Conservation (phyloP, 306 rosid species). For the Rosa lucieae region DNA sequence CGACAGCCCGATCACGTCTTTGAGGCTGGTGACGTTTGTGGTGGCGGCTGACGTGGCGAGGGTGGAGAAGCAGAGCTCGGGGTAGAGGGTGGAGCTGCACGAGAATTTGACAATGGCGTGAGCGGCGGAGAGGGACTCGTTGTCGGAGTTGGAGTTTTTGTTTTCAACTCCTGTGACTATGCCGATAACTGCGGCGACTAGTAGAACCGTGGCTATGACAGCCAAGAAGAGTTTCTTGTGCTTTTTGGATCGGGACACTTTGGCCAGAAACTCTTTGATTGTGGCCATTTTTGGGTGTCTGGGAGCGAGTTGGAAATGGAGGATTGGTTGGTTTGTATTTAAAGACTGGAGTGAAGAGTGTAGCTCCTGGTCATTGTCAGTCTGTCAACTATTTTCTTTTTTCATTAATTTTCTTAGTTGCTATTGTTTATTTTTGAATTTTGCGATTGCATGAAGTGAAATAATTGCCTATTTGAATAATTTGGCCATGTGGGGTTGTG, state of each 20-base stretch:
- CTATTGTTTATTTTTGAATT: neutral
- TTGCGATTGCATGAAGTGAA: neutral
- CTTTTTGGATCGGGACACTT: slow-evolving; percentile 34
- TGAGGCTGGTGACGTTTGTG: slow-evolving; percentile 31
- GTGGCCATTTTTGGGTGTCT: slow-evolving; percentile 24
- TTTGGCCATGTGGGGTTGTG: neutral
- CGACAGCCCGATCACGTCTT: slow-evolving; percentile 50
- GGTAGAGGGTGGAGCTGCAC: slow-evolving; percentile 70
- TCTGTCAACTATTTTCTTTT: neutral
- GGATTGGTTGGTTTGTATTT: neutral
- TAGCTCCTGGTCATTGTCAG: neutral
- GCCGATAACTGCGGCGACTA: slow-evolving; percentile 39
- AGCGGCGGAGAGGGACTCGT: slow-evolving; percentile 17
- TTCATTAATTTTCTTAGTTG: neutral
- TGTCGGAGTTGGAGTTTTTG: neutral
- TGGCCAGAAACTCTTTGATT: slow-evolving; percentile 30
- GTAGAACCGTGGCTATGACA: slow-evolving; percentile 38
- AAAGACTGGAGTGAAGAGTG: neutral
- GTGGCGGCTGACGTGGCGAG: slow-evolving; percentile 32
- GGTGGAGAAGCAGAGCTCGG: slow-evolving; percentile 67
- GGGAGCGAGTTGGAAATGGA: neutral
- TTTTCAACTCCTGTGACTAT: slow-evolving; percentile 42
- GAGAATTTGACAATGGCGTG: slow-evolving; percentile 55
- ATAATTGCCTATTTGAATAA: neutral
- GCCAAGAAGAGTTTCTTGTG: slow-evolving; percentile 36